Base-by-base conservation (phyloP, 169 alveolate genomes). In the Theileria annulata region DNA sequence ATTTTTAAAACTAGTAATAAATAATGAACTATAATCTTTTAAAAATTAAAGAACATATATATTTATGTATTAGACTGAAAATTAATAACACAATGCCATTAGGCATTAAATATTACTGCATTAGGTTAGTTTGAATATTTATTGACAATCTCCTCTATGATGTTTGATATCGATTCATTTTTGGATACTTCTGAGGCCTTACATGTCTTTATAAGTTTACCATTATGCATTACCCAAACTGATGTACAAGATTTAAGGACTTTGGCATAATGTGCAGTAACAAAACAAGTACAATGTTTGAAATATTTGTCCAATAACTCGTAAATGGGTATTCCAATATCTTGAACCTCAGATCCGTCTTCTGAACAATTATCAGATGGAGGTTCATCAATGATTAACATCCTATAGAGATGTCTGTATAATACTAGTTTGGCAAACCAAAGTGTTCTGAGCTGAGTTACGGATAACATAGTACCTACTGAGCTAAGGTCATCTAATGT, bases 371-470 rank as follows among this genome's bases (percentile, higher is more conserved):
- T 33, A n/a, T 79, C 71, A 21, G 86, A 69, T 17, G 96, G 96
- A 28, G 94, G 94, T 77, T 92, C 96, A 74, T 92, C 96, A 21
- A 92, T 68, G 64, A 92, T 75, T n/a, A 92, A 54, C 60, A 92
- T 62, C 42, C 91, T 87, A 60, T 86, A 92, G 15, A 60, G 69
- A 12, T 80, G 67, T 28, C 95, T 81, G 70, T 82, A 84, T 15
- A 92, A 80, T 13, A 87, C 82, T 21, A 92, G 60, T 23, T 92
- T 80, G 5, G 92, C 94, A 19, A 92, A 75, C 2, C 95, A 86
- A 31, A 91, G 71, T 68, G 79, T 80, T 15, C 95, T 80, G 56
- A 92, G 80, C 71, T 80, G 88, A 23, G 19, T 67, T 21, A 31
- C 63, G 28, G 83, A 80, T 48, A 80, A 21, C 63, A 54, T 17